A percentile compares a stretch with the other conserved stretches of the same genome.
Conservation (phyloP, 768 basidiomycete species). For the Russula ochroleuca region DNA sequence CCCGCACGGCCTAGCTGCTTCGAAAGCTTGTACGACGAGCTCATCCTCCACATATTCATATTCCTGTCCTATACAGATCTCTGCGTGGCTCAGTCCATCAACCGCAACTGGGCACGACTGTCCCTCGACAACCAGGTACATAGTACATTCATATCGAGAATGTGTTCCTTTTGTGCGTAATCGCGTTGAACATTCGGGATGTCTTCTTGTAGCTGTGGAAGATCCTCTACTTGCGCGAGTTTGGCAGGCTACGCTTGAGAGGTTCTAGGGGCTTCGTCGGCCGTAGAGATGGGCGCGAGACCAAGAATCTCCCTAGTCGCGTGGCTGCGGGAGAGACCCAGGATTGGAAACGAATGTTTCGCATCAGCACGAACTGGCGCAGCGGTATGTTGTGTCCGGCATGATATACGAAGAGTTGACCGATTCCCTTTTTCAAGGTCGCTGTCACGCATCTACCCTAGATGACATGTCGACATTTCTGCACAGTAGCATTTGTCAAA, state of each 20-base stretch:
- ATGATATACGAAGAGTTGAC: not conserved
- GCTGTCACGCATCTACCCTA: constrained; percentile 39
- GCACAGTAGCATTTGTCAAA: not conserved
- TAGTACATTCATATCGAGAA: constrained; percentile 32
- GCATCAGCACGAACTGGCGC: constrained; percentile 78
- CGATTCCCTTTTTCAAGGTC: constrained; percentile 43
- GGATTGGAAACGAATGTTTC: constrained; percentile 87
- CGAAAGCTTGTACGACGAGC: constrained; percentile 67
- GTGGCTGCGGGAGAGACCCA: constrained; percentile 38
- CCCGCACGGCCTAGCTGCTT: constrained; percentile 37
- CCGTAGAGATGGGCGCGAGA: constrained; percentile 52
- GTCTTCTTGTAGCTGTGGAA: constrained; percentile 56
- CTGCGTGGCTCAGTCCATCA: constrained; percentile 58
- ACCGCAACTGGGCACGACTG: constrained; percentile 62
- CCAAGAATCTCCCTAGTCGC: constrained; percentile 56
- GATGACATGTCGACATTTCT: constrained; percentile 9
- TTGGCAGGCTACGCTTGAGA: constrained; percentile 62
- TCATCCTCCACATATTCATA: constrained; percentile 69
- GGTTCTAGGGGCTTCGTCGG: constrained; percentile 61
- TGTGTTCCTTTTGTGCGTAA: constrained; percentile 2
- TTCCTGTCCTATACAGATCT: constrained; percentile 64
- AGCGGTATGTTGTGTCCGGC: constrained; percentile 49
- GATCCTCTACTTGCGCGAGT: constrained; percentile 55
- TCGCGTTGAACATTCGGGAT: constrained; percentile 24
- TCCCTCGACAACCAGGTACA: constrained; percentile 62